Percentiles rank a stretch among this genome's conserved stretches.
These are phyloP conservation scores for Brettanomyces naardenensis DNA, from an alignment of 805 yeast genomes.

Conservation along the genomic window DNA sequence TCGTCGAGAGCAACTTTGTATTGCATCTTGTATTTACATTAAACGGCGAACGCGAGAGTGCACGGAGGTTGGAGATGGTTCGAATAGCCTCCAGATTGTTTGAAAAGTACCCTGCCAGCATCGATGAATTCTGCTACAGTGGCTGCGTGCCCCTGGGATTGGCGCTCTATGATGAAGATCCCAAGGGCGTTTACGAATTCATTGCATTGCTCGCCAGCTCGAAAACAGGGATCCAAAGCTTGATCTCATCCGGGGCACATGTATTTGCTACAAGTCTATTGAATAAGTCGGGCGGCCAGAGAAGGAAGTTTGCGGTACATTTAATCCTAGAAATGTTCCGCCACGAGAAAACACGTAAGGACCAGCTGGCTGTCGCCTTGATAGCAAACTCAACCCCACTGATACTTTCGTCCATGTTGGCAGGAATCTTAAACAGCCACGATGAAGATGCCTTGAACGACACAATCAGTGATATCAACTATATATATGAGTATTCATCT, in stretches of 20 bases:
- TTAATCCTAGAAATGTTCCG: background rate
- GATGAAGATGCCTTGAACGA: background rate
- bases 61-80: slow-evolving; percentile 7
- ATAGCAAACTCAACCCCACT: background rate
- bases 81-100: slow-evolving; percentile 10
- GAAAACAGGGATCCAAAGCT: background rate
- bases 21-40: slow-evolving; percentile 6
- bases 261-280: background rate
- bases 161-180: background rate
- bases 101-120: slow-evolving; percentile 7
- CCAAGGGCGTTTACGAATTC: background rate
- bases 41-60: background rate
- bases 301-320: background rate
- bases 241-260: background rate
- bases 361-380: background rate
- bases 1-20: background rate
- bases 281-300: background rate
- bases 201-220: background rate
- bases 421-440: background rate
- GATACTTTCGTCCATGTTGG: background rate
- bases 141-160: slow-evolving; percentile 9
- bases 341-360: slow-evolving; percentile 3
- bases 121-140: slow-evolving; percentile 12
- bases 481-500: slow-evolving; percentile 1
- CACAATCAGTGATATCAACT: background rate